phyloP scores from a whole-genome alignment of 2,329 filamentous ascomycete genomes.

The Verticillium dahliae region DNA sequence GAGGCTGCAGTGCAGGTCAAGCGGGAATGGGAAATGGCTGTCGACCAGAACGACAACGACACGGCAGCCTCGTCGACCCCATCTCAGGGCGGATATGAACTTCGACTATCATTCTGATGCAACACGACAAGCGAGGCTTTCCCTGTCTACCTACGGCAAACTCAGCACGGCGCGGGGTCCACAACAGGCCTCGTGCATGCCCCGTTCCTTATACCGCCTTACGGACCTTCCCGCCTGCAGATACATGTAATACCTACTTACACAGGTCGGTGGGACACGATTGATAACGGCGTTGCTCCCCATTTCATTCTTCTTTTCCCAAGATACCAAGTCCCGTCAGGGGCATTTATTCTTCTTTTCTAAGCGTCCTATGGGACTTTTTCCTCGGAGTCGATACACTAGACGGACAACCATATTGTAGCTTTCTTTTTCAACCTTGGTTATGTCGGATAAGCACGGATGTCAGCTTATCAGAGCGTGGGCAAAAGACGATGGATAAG shows the following conservation, averaged over 20 bases:
- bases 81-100: slow-evolving; percentile 27
- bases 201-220: slow-evolving; percentile 3
- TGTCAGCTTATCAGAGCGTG: background rate
- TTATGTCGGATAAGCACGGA: background rate
- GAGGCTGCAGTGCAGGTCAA: slow-evolving; percentile 32
- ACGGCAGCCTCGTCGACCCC: slow-evolving; percentile 20
- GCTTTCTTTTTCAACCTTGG: background rate
- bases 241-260: slow-evolving; percentile 1
- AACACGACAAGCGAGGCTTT: slow-evolving; percentile 1
- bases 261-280: slow-evolving; percentile 10
- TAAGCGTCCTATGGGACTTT: slow-evolving; percentile 2
- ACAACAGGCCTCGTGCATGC: slow-evolving; percentile 1
- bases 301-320: slow-evolving; percentile 2
- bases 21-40: slow-evolving; percentile 56
- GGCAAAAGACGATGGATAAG: background rate
- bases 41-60: slow-evolving; percentile 40
- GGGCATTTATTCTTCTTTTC: slow-evolving; percentile 9
- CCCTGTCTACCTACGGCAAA: background rate
- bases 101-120: slow-evolving; percentile 39
- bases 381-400: background rate
- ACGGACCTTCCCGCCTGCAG: slow-evolving; percentile 4
- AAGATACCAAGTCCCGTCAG: slow-evolving; percentile 13
- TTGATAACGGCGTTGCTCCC: slow-evolving; percentile 11
- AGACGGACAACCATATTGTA: background rate
- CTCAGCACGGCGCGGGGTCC: background rate